Evolutionary conservation across 2,329 filamentous ascomycete genomes (phyloP), one percentile per base, ranked within the genome.

Genomic region (Colletotrichum sp.): DNA sequence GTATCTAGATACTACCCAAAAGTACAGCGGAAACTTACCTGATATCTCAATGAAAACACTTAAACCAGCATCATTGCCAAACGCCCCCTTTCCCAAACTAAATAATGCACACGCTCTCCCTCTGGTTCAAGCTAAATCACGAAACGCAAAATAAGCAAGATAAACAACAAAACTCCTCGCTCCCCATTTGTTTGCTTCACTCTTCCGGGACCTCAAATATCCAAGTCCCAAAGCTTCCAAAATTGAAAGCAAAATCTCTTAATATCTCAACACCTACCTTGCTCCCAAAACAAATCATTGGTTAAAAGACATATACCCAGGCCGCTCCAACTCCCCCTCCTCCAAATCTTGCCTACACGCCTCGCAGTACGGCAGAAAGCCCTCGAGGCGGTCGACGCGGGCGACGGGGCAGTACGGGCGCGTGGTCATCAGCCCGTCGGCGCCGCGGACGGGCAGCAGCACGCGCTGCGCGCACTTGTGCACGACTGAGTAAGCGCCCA

Each of bases 251-350:
- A 39, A 39, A 2, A 8, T 19, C 7, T 7, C 13, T 16, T 16
- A 8, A 39, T 8, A 19, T 39, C 2, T 6, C 34, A 16, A 36
- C 13, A 5, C 6, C 34, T 8, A 39, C 36, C 36, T 39, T 39
- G 7, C 4, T 1, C 36, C 36, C 36, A 39, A 16, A 5, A 0
- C 0, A 19, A 0, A 39, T 39, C 8, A 29, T 7, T 19, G 39
- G 5, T 44, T 44, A 4, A 44, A 44, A 3, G 39, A 44, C 39
- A 44, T 44, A n/a, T 44, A 44, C 9, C 39, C 39, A 44, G 39
- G 39, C 39, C 39, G 19, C 19, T n/a, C 39, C 39, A 44, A n/a
- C 19, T n/a, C 19, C 3, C 39, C 39, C 5, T 6, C 39, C 1
- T 44, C 39, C 39, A 44, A 44, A 12, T 44, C 39, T 0, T 1